Evolutionary conservation across 2,329 filamentous ascomycete species (phyloP).

Genomic region (Aspergillus ibericus): DNA sequence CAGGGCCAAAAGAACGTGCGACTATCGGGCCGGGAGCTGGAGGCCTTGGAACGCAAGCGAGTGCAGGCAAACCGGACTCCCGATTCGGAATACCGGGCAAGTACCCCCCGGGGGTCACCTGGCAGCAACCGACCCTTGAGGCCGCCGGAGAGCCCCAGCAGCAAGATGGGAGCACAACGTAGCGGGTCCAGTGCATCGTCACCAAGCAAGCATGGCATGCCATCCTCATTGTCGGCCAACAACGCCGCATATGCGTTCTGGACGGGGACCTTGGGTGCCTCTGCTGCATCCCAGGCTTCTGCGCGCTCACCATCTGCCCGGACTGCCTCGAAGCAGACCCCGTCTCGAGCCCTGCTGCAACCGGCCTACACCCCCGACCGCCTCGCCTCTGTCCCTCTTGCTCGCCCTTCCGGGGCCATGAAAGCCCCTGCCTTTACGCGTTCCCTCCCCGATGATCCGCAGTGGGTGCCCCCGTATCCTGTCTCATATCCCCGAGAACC

Average conservation of each 20-base stretch:
- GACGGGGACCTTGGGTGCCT: conserved; percentile 46
- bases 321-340: conserved; percentile 15
- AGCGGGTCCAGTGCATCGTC: conserved; percentile 13
- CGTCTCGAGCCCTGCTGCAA: conserved; percentile 37
- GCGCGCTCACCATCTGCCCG: conserved; percentile 21
- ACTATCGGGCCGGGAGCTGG: conserved; percentile 76
- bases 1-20: conserved; percentile 77
- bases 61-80: conserved; percentile 47
- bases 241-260: conserved; percentile 50
- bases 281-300: conserved; percentile 6
- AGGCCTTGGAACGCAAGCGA: conserved; percentile 72
- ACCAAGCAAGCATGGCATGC: conserved; percentile 22
- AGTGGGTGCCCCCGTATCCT: conserved; percentile 44
- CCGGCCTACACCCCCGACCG: conserved; percentile 33
- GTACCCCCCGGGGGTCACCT: conserved; percentile 7
- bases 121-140: conserved; percentile 19
- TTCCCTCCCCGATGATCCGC: conserved; percentile 51
- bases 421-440: conserved; percentile 35
- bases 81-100: conserved; percentile 19
- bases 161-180: conserved; percentile 18
- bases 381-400: conserved; percentile 37
- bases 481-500: conserved; percentile 33
- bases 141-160: conserved; percentile 23
- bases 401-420: conserved; percentile 37
- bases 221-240: conserved; percentile 33